Evolutionary conservation across 1,284 basidiomycete genomes (phyloP), one percentile per base, ranked within the genome.

Genomic region (Mycosarcoma maydis): DNA sequence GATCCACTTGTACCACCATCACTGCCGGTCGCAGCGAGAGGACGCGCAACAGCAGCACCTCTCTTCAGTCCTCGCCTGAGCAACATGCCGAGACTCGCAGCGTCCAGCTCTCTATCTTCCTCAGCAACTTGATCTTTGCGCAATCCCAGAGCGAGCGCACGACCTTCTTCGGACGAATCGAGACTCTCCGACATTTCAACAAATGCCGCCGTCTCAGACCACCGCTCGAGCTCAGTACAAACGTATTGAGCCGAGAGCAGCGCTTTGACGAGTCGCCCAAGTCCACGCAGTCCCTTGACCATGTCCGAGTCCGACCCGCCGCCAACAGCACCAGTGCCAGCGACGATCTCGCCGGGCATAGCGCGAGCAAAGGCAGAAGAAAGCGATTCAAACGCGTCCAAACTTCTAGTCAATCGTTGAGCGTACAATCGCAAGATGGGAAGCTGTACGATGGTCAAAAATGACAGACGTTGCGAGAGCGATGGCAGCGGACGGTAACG

Each of bases 401-500:
- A 84, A 3, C 92, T 92, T 5, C 90, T 87, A 0, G 88, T 86
- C 77, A 98, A 89, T 14, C 94, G 88, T 9, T 85, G 83, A 55
- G 88, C 86, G 79, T 96, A 98, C 1, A 86, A 84, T 49, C 90
- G 87, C 7, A 98, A 84, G 3, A 97, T 83, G 0, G 94, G 93
- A 2, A 96, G 84, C 83, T 98, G 95, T 10, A 96, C 88, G 8
- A 86, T 85, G 34, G 90, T 86, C 48, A 98, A 86, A 84, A 98
- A 98, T 11, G 89, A 88, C 0, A 89, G 88, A 16, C 90, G 89
- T 62, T 96, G 91, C 13, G 85, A 81, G 58, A 90, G 87, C 39
- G 87, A 87, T 0, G 94, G 94, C 0, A 98, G 85, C 0, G 92
- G 90, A 9, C 89, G 88, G 80, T 97, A 97, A 2, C 94, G 92